These are phyloP conservation scores for Boletus vermiculosoides DNA, from an alignment of 768 basidiomycete genomes.

Conservation along the genomic window DNA sequence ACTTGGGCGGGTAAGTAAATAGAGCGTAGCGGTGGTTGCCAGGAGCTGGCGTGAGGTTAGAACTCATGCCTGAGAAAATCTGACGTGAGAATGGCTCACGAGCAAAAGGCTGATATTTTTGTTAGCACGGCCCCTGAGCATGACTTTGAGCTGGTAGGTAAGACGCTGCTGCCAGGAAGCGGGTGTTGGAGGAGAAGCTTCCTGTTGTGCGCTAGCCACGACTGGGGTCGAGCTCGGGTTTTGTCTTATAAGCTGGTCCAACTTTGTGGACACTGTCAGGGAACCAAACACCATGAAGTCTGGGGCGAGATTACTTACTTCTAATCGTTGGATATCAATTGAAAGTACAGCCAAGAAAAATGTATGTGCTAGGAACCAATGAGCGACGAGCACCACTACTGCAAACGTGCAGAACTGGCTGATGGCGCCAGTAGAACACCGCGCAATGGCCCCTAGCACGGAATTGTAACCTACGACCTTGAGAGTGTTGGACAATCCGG, in stretches of 20 bases:
- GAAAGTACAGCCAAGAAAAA: slow-evolving; percentile 94
- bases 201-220: slow-evolving; percentile 26
- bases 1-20: slow-evolving; percentile 64
- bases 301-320: slow-evolving; percentile 44
- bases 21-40: slow-evolving; percentile 71
- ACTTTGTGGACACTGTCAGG: slow-evolving; percentile 40
- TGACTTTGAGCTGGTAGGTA: slow-evolving; percentile 33
- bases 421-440: slow-evolving; percentile 75
- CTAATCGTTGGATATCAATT: slow-evolving; percentile 93
- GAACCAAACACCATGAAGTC: not conserved
- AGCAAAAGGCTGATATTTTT: slow-evolving; percentile 81
- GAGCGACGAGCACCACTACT: slow-evolving; percentile 90
- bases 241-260: slow-evolving; percentile 83
- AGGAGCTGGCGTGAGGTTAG: slow-evolving; percentile 52
- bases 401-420: slow-evolving; percentile 93
- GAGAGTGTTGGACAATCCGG: slow-evolving; percentile 88
- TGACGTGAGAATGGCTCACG: slow-evolving; percentile 41
- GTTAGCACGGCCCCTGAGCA: slow-evolving; percentile 64
- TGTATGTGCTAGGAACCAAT: slow-evolving; percentile 96
- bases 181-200: slow-evolving; percentile 21
- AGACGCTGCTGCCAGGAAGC: slow-evolving; percentile 35
- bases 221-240: slow-evolving; percentile 55
- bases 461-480: slow-evolving; percentile 87
- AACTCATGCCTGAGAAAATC: not conserved
- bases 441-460: slow-evolving; percentile 73